A percentile compares a stretch with the other conserved stretches of the same genome.
Conservation (phyloP, 1,284 basidiomycete genomes). For the Trichosporon faecale region DNA sequence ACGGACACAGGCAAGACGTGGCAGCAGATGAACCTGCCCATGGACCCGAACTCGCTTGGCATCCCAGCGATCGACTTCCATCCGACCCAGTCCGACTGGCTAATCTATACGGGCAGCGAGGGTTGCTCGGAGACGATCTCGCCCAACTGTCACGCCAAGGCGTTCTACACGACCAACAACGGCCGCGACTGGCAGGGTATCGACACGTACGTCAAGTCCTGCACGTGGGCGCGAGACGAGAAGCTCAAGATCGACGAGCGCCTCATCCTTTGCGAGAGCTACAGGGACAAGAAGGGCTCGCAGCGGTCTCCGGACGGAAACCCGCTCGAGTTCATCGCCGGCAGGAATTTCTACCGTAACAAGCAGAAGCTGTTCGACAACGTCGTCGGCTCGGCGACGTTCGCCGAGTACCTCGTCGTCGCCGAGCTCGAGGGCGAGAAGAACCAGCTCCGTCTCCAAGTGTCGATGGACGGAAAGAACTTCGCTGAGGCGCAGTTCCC, state of each 20-base stretch:
- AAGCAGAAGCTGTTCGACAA: conserved; percentile 76
- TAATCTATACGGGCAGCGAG: conserved; percentile 83
- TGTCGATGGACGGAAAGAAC: conserved; percentile 81
- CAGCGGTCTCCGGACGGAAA: conserved; percentile 64
- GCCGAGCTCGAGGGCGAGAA: conserved; percentile 64
- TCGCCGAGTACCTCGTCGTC: conserved; percentile 91
- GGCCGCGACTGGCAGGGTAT: conserved; percentile 73
- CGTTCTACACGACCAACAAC: conserved; percentile 71
- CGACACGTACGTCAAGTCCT: conserved; percentile 84
- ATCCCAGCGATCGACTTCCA: conserved; percentile 83
- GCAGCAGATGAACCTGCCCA: conserved; percentile 62
- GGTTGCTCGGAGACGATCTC: conserved; percentile 59
- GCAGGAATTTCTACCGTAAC: conserved; percentile 68
- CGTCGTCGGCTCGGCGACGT: conserved; percentile 92
- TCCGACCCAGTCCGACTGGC: conserved; percentile 69
- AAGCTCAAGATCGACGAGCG: conserved; percentile 74
- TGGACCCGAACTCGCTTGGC: conserved; percentile 73
- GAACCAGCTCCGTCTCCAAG: conserved; percentile 70
- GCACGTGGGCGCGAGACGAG: conserved; percentile 83
- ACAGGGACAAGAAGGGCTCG: conserved; percentile 73
- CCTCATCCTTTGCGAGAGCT: conserved; percentile 90
- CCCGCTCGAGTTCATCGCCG: conserved; percentile 74
- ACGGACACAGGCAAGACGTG: conserved; percentile 76
- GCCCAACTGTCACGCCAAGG: conserved; percentile 64
- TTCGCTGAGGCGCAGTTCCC: conserved; percentile 89